Evolutionary conservation across 179 eudicot species (phyloP).

Genomic region (Beta lomatogona): DNA sequence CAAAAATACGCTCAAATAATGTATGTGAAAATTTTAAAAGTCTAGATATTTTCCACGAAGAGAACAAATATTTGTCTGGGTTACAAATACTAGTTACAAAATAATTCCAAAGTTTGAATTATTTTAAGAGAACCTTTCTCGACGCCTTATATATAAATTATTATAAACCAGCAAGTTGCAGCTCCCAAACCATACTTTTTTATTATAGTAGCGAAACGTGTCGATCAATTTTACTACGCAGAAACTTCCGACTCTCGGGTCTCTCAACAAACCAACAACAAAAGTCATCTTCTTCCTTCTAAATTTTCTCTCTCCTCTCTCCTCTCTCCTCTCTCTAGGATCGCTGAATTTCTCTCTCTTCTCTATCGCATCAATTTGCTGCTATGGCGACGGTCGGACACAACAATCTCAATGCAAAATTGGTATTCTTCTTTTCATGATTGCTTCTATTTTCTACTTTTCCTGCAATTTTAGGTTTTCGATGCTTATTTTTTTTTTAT

Average conservation of each 20-base stretch:
- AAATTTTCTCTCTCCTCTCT: neutral
- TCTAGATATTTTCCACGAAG: too few relatives aligned
- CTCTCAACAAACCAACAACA: constrained; percentile 17
- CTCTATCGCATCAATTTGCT: neutral
- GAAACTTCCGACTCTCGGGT: constrained; percentile 1
- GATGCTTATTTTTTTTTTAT: neutral
- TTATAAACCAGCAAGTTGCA: too few relatives aligned
- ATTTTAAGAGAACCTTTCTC: too few relatives aligned
- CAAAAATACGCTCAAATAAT: too few relatives aligned
- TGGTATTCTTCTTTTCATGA: neutral
- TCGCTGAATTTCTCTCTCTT: neutral
- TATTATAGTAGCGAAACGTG: neutral
- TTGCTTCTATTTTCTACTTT: neutral
- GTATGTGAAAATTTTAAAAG: too few relatives aligned
- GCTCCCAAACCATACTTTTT: too few relatives aligned
- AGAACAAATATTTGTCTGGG: too few relatives aligned
- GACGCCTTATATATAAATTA: too few relatives aligned
- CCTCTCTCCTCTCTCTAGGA: neutral
- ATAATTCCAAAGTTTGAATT: too few relatives aligned
- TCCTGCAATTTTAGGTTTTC: constrained; percentile 7
- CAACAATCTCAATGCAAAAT: constrained; percentile 86
- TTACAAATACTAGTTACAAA: too few relatives aligned
- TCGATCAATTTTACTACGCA: neutral
- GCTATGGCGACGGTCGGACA: constrained; percentile 73
- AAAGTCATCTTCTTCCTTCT: constrained; percentile 13